Percentiles rank a stretch among this genome's conserved stretches.
phyloP scores from a whole-genome alignment of 345 rosid genomes.

The Gossypium mustelinum region DNA sequence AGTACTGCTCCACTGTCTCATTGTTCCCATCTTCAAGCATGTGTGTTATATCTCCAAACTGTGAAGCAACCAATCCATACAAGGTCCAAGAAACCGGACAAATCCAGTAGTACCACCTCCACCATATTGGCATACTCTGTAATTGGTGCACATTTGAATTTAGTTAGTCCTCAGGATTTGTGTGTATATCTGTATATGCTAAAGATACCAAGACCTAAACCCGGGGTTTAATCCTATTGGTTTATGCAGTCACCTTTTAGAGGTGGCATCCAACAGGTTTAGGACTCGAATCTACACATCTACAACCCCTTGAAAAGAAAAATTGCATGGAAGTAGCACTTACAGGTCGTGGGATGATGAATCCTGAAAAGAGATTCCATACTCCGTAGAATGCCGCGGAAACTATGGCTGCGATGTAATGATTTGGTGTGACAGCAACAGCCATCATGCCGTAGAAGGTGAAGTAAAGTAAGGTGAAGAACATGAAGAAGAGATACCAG shows the following conservation, averaged over 20 bases:
- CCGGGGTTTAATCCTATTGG: no score
- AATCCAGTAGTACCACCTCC: conserved; percentile 45
- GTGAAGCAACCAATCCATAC: conserved; percentile 45
- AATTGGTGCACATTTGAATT: background rate
- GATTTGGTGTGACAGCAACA: conserved; percentile 61
- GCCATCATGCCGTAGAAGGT: conserved; percentile 74
- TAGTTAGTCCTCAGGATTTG: background rate
- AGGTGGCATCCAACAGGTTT: no score
- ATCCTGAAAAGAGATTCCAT: conserved; percentile 67
- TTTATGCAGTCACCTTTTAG: no score
- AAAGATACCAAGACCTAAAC: background rate
- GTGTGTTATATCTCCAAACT: conserved; percentile 29
- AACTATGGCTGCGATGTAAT: conserved; percentile 48
- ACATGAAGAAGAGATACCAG: conserved; percentile 64
- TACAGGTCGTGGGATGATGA: conserved; percentile 63
- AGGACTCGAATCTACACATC: no score
- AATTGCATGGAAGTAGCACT: background rate
- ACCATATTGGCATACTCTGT: conserved; percentile 20
- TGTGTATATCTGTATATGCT: background rate
- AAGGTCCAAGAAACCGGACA: conserved; percentile 49
- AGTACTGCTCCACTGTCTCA: conserved; percentile 16
- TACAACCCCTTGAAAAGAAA: background rate
- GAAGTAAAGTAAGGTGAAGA: conserved; percentile 56
- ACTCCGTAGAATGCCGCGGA: conserved; percentile 46
- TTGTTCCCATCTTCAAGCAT: background rate